Base-by-base conservation (phyloP, 768 basidiomycete species). In the Terana coerulea region DNA sequence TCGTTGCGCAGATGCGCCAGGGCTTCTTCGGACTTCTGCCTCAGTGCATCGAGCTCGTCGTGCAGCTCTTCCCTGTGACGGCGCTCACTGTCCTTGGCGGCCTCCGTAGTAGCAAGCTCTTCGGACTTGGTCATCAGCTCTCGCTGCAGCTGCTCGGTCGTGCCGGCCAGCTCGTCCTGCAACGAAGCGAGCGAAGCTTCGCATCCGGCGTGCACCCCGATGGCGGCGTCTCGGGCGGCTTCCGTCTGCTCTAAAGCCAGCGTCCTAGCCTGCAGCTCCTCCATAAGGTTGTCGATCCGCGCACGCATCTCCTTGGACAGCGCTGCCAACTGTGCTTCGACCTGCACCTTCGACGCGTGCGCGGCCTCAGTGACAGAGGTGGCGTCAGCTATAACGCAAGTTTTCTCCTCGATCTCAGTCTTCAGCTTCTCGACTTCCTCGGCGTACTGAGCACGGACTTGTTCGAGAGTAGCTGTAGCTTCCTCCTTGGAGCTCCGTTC, bases 401-500 rank as follows among this genome's bases (percentile, higher is more conserved):
- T 21, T 7, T 37, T 21, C 4, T 29, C 35, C 15, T 43, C 39
- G 11, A 54, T n/a, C 29, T 49, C 47, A 7, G 35, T 17, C 30
- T 42, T 31, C 17, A 54, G 47, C 31, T 28, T 26, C n/a, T 37
- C 33, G 1, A 54, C 25, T 34, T 54, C 40, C 6, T 3, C 26
- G 3, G 41, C 10, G 14, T 41, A 29, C 21, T 44, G 41, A 11
- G 21, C 28, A 3, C 25, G 53, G 11, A 36, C 31, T 10, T 29
- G 29, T n/a, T 54, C 47, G 1, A 54, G 42, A 21, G 47, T 22
- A 14, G 41, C 26, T 3, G 47, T 12, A 2, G 39, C 21, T 19
- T 49, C 39, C n/a, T 49, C 24, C 19, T 54, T 54, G 22, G 41
- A 39, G 8, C 36, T 8, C 3, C 47, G 53, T 35, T 54, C 53